A percentile compares a stretch with the other conserved stretches of the same genome.
Evolutionary conservation across 2,329 filamentous ascomycete species (phyloP).

Genomic region (Botrytis tulipae): DNA sequence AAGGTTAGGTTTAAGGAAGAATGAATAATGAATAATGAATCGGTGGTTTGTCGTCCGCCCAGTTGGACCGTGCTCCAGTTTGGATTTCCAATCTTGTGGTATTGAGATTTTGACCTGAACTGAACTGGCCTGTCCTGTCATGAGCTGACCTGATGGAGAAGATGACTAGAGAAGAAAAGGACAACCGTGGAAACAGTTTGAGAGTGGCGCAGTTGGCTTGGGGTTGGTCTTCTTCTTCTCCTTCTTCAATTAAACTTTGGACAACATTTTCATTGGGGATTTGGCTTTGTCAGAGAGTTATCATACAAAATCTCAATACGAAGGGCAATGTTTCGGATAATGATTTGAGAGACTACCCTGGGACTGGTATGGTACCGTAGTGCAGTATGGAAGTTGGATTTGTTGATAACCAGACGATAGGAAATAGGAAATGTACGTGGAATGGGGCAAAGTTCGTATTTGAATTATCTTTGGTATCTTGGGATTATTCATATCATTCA

Average conservation of each 20-base stretch:
- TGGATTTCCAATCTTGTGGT: neutral
- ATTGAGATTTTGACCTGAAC: neutral
- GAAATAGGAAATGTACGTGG: neutral
- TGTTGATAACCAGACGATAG: neutral
- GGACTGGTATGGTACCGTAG: neutral
- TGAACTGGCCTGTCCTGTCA: neutral
- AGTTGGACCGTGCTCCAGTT: neutral
- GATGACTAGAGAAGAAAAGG: neutral
- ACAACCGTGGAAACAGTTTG: neutral
- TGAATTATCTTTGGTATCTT: neutral
- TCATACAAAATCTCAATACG: neutral
- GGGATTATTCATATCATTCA: neutral
- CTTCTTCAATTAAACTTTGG: neutral
- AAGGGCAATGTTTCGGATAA: neutral
- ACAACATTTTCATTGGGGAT: neutral
- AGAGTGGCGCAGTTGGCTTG: neutral
- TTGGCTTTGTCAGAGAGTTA: neutral
- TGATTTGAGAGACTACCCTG: neutral
- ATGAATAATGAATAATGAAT: neutral
- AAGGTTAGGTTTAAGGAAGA: slow-evolving; percentile 1
- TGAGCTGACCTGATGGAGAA: neutral
- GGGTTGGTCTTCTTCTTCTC: too few species aligned
- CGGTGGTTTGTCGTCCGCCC: slow-evolving; percentile 7
- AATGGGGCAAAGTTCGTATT: neutral
- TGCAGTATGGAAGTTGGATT: neutral